Conservation (phyloP, 1,139 yeast genomes). For the Blastobotrys indianensis region DNA sequence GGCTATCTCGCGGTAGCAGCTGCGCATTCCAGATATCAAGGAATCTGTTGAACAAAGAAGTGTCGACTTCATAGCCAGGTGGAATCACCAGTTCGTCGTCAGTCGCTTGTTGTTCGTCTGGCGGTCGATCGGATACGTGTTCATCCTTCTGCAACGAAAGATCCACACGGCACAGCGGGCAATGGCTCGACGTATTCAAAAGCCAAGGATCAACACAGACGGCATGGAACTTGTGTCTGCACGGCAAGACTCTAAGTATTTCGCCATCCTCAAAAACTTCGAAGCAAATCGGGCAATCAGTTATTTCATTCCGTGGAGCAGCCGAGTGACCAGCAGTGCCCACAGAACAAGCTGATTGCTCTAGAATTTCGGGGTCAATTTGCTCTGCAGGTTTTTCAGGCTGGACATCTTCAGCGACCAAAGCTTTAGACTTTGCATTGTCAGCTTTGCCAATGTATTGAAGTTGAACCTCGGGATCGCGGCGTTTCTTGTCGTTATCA, state of each 20-base stretch:
- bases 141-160: slow-evolving; percentile 25
- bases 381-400: background rate
- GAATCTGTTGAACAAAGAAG: slow-evolving; percentile 29
- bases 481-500: background rate
- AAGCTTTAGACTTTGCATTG: no score
- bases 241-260: slow-evolving; percentile 62
- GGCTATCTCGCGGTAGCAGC: slow-evolving; percentile 30
- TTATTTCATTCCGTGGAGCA: slow-evolving; percentile 49
- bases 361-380: background rate
- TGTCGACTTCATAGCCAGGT: slow-evolving; percentile 27
- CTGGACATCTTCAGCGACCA: background rate
- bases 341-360: no score
- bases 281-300: slow-evolving; percentile 73
- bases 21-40: slow-evolving; percentile 35
- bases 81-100: slow-evolving; percentile 18
- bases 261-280: slow-evolving; percentile 50
- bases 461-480: background rate
- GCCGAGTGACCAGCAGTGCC: background rate
- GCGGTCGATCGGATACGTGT: slow-evolving; percentile 25
- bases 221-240: slow-evolving; percentile 79
- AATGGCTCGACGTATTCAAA: slow-evolving; percentile 64
- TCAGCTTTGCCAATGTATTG: background rate
- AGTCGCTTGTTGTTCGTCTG: slow-evolving; percentile 13
- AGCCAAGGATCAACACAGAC: slow-evolving; percentile 83
- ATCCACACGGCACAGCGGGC: slow-evolving; percentile 79